Percentiles rank a stretch among this genome's conserved stretches.
Evolutionary conservation across 345 rosid species (phyloP).

Genomic region (Lepidium sativum): DNA sequence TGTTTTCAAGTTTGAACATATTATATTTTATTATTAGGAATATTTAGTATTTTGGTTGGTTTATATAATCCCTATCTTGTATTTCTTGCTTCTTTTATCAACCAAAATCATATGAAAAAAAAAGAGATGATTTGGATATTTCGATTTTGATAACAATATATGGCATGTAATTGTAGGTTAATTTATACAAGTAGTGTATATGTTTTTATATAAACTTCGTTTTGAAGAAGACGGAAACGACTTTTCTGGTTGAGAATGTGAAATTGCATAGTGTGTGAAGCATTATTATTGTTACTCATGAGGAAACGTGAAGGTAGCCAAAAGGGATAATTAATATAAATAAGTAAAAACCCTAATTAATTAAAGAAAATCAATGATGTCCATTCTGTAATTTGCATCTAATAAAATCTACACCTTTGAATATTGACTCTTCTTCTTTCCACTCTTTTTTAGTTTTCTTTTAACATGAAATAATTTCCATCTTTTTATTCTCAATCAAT

Average conservation of each 20-base stretch:
- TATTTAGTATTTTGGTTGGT: too few species aligned
- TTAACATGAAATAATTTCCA: background rate
- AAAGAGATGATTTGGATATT: background rate
- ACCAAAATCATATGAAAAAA: too few species aligned
- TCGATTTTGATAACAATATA: background rate
- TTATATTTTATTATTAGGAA: too few species aligned
- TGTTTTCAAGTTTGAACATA: too few species aligned
- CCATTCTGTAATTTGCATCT: constrained; percentile 17
- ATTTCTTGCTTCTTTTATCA: too few species aligned
- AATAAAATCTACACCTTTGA: constrained; percentile 26
- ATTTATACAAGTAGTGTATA: background rate
- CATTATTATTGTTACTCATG: constrained; percentile 30
- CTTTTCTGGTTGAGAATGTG: constrained; percentile 24
- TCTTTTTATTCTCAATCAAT: background rate
- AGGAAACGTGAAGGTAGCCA: constrained; percentile 26
- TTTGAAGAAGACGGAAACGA: constrained; percentile 23
- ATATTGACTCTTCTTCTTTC: constrained; percentile 17
- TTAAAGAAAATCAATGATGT: constrained; percentile 20
- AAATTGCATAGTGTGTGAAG: constrained; percentile 23
- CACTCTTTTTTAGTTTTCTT: background rate
- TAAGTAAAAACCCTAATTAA: constrained; percentile 6
- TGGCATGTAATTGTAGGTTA: background rate
- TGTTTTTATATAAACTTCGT: constrained; percentile 17
- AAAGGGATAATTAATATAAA: constrained; percentile 7
- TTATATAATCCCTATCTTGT: too few species aligned